A percentile compares a stretch with the other conserved stretches of the same genome.
Evolutionary conservation across 2,329 filamentous ascomycete species (phyloP).

Genomic region (Fusarium poae): DNA sequence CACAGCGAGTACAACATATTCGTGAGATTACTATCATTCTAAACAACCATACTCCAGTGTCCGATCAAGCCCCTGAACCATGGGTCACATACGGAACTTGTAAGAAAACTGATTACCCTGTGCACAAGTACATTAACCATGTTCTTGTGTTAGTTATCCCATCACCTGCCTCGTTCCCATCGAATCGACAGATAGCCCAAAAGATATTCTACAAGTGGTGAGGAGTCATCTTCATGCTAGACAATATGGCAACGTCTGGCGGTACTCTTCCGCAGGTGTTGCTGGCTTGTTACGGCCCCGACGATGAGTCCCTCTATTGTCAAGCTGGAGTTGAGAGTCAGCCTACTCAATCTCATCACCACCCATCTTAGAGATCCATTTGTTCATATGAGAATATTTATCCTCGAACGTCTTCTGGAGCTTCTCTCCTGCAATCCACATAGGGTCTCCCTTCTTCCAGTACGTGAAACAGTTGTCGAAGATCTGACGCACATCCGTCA

Average conservation of each 20-base stretch:
- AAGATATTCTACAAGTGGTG: constrained; percentile 14
- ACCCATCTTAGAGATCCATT: constrained; percentile 69
- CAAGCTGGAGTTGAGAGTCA: neutral
- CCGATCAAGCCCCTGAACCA: constrained; percentile 8
- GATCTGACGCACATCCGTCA: constrained; percentile 70
- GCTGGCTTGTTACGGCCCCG: neutral
- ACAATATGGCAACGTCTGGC: neutral
- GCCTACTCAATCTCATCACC: constrained; percentile 53
- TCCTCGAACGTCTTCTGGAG: constrained; percentile 71
- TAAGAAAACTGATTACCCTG: constrained; percentile 17
- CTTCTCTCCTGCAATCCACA: constrained; percentile 68
- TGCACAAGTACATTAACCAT: constrained; percentile 8
- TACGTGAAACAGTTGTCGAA: constrained; percentile 75
- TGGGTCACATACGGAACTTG: constrained; percentile 12
- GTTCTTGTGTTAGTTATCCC: constrained; percentile 6
- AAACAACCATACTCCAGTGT: constrained; percentile 4
- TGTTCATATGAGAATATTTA: constrained; percentile 70
- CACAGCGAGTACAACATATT: constrained; percentile 1
- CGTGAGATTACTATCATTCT: constrained; percentile 2
- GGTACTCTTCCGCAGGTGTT: neutral
- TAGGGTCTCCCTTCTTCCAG: constrained; percentile 67
- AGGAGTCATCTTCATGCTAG: neutral
- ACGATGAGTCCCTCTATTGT: neutral
- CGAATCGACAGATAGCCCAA: neutral
- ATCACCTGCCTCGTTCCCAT: constrained; percentile 2